Conservation (phyloP, 2,329 filamentous ascomycete genomes). For the Trichoderma koningii region DNA sequence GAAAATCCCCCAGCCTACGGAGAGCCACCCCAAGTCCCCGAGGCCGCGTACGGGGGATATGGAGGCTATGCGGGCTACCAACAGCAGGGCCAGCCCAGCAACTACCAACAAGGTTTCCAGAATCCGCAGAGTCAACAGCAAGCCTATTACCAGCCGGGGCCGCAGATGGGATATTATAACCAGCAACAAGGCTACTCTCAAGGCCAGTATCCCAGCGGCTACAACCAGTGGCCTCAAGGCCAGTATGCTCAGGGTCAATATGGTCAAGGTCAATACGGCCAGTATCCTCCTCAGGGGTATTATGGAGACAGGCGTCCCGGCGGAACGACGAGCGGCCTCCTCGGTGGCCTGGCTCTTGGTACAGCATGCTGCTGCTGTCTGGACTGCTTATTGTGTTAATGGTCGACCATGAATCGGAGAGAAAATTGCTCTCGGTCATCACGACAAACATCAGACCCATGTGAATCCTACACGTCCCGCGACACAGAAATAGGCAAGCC, state of each 20-base stretch:
- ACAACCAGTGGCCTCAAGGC: conserved; percentile 7
- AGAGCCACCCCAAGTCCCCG: conserved; percentile 43
- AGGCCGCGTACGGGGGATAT: conserved; percentile 47
- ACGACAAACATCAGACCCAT: background rate
- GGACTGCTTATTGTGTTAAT: conserved; percentile 55
- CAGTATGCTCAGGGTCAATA: conserved; percentile 11
- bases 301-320: conserved; percentile 37
- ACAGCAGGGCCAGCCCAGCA: conserved; percentile 35
- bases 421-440: background rate
- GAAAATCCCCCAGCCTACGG: conserved; percentile 55
- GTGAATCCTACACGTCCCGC: background rate
- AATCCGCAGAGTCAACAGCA: conserved; percentile 35
- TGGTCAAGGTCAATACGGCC: conserved; percentile 38
- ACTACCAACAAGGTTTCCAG: conserved; percentile 36
- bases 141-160: conserved; percentile 46
- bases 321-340: conserved; percentile 38
- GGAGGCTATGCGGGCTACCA: conserved; percentile 34
- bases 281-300: conserved; percentile 37
- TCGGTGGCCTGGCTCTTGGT: conserved; percentile 52
- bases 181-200: conserved; percentile 43
- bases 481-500: background rate
- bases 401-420: too few relatives aligned
- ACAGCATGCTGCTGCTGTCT: conserved; percentile 62
- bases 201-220: conserved; percentile 37
- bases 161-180: conserved; percentile 49